Base-by-base conservation (phyloP, 1,139 yeast genomes). In the Saccharomycopsis phalli region DNA sequence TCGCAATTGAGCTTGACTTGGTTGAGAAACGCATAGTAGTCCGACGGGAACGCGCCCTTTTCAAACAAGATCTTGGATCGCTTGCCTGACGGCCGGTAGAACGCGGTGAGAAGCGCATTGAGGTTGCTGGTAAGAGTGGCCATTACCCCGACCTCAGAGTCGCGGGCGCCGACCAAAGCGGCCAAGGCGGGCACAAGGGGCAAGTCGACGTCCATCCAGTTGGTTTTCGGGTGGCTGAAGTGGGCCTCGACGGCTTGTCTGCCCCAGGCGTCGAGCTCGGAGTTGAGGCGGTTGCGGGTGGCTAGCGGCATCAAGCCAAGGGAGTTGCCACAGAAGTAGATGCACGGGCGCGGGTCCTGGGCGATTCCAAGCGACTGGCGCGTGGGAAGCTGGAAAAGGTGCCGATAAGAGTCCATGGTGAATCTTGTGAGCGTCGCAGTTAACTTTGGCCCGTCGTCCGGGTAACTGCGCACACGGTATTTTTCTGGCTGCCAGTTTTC, bases 1-100 rank as follows among this genome's bases (percentile, higher is more conserved):
- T 35, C 36, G 2, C 84, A 86, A 51, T 74, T 76, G 34, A 86
- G 58, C 54, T 68, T 66, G 18, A 74, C 87, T 55, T 83, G 76
- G 53, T 86, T 83, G 49, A 74, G 68, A 48, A 88, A 76, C 1
- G 95, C 94, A 61, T 87, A 88, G 59, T 74, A 82, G 56, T 88
- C 97, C 0, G 94, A 81, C 1, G 97, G 96, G 55, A 88, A 88
- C 0, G 96, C 93, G 45, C 79, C 80, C 51, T 77, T 77, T 54
- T 88, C 44, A 57, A 82, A 82, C 47, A 88, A 56, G 38, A 88
- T 82, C 62, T 86, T 86, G 47, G 73, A 69, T 48, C 78, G 68
- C 4, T 52, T 57, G 1, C 70, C 73, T 4, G 49, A 38, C 0
- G 96, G 96, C 49, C 66, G 69, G 60, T 86, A 88, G 55, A 88